Percentiles rank a stretch among this genome's conserved stretches.
These are phyloP conservation scores for Neopestalotiopsis sp. DNA, from an alignment of 2,329 filamentous ascomycete genomes.

Conservation along the genomic window DNA sequence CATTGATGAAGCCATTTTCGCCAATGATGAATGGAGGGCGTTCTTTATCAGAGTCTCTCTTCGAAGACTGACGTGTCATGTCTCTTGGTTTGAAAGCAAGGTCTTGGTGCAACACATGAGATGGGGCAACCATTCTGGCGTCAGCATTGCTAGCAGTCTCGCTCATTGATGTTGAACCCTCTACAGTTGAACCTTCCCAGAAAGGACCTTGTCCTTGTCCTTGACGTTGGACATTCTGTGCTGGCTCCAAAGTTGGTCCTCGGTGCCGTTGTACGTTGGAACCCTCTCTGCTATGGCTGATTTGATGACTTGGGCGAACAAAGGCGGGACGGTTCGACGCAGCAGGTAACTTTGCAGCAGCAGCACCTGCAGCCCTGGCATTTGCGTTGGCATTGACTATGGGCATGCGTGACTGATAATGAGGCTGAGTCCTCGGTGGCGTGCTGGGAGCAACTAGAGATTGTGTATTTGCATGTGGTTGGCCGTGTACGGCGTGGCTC, in stretches of 20 bases:
- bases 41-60: conserved; percentile 24
- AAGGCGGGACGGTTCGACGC: conserved; percentile 19
- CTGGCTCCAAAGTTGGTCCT: conserved; percentile 29
- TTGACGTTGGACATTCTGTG: conserved; percentile 26
- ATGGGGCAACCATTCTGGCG: conserved; percentile 28
- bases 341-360: conserved; percentile 21
- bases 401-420: conserved; percentile 32
- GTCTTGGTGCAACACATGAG: conserved; percentile 26
- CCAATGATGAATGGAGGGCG: conserved; percentile 34
- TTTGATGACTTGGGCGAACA: conserved; percentile 20
- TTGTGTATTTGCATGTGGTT: conserved; percentile 21
- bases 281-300: conserved; percentile 30
- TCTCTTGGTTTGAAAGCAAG: conserved; percentile 28
- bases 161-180: conserved; percentile 36
- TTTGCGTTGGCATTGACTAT: conserved; percentile 35
- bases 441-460: conserved; percentile 17
- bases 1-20: conserved; percentile 34
- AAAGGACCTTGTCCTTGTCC: conserved; percentile 32
- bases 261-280: conserved; percentile 28
- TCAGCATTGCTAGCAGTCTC: conserved; percentile 38
- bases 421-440: conserved; percentile 24
- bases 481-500: conserved; percentile 26
- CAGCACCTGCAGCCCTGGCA: conserved; percentile 27
- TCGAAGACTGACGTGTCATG: conserved; percentile 31
- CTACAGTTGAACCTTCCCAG: conserved; percentile 39